Percentiles rank a stretch among this genome's conserved stretches.
Evolutionary conservation across 805 yeast species (phyloP).

Genomic region (Candida gorgasii): DNA sequence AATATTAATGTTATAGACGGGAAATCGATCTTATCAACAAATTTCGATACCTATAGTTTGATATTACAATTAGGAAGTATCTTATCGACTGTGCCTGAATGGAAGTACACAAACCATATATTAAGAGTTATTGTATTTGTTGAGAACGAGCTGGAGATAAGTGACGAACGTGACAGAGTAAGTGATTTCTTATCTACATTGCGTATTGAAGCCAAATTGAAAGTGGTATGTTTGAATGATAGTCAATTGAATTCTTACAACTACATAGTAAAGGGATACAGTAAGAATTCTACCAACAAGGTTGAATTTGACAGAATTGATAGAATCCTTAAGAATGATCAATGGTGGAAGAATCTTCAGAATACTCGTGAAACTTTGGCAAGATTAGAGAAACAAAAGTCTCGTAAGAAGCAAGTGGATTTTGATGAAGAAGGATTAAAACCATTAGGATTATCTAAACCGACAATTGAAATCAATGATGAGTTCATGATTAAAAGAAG

Average conservation of each 20-base stretch:
- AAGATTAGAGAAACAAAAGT: slow-evolving; percentile 32
- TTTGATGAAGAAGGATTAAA: slow-evolving; percentile 7
- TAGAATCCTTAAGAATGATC: slow-evolving; percentile 54
- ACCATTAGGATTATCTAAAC: slow-evolving; percentile 11
- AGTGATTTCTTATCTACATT: slow-evolving; percentile 65
- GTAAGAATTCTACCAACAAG: slow-evolving; percentile 31
- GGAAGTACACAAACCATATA: slow-evolving; percentile 71
- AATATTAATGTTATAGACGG: slow-evolving; percentile 73
- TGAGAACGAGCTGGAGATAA: slow-evolving; percentile 68
- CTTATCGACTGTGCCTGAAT: slow-evolving; percentile 85
- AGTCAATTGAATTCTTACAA: slow-evolving; percentile 64
- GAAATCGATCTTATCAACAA: slow-evolving; percentile 73
- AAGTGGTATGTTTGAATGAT: slow-evolving; percentile 67
- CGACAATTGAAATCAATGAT: neutral
- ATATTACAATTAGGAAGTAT: slow-evolving; percentile 94
- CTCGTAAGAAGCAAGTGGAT: slow-evolving; percentile 11
- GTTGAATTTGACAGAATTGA: slow-evolving; percentile 47
- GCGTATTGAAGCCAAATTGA: slow-evolving; percentile 80
- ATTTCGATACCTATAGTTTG: slow-evolving; percentile 93
- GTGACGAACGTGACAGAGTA: slow-evolving; percentile 67
- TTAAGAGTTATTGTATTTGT: slow-evolving; percentile 89
- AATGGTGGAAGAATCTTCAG: slow-evolving; percentile 81
- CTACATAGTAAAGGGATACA: slow-evolving; percentile 70
- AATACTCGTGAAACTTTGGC: slow-evolving; percentile 51
- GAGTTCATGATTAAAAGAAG: slow-evolving; percentile 25